Base-by-base conservation (phyloP, 179 eudicot species). In the Amaranthus tricolor region DNA sequence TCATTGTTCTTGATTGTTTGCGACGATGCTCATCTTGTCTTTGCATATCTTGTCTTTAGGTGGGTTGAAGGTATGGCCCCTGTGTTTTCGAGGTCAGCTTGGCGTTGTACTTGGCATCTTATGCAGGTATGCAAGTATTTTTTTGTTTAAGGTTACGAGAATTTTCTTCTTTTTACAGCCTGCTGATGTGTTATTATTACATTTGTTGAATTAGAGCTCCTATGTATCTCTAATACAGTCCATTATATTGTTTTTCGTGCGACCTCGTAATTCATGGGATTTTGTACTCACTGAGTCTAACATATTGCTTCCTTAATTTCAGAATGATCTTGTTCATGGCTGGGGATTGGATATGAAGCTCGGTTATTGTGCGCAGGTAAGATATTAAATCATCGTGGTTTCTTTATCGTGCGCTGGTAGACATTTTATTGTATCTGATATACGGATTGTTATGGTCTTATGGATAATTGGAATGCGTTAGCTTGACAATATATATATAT, bases 51-150 rank as follows among this genome's bases (percentile, higher is more conserved):
- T 49, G 2, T 60, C 15, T 76, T 50, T 84, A 95, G 99, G 61
- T 95, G 96, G 90, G 99, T 95, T 72, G 99, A 95, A 86, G 99
- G 96, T 49, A 95, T 95, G 99, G 99, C 99, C 66, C 99, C 98
- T 51, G 99, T 93, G 45, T 93, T 95, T 85, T 95, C 98, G 57
- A 88, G 87, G 83, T 83, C 94, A 81, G 95, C 99, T 57, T 95
- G 99, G 99, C 89, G 78, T 70, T 95, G 99, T 87, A 80, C 96
- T 43, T 95, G 99, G 99, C 92, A 93, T 87, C 93, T 96, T 67
- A 91, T 96, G 76, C 98, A 96, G 97, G 98, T 91, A 63, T 66
- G 2, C 54, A 17, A 58, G 49, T 14, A 19, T 40, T 56, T 5
- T 49, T 50, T 15, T 24, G 47, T 77, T 63, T 31, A 48, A 50